Base-by-base conservation (phyloP, 352 stramenopile species). In the Pythium vanterpoolii region DNA sequence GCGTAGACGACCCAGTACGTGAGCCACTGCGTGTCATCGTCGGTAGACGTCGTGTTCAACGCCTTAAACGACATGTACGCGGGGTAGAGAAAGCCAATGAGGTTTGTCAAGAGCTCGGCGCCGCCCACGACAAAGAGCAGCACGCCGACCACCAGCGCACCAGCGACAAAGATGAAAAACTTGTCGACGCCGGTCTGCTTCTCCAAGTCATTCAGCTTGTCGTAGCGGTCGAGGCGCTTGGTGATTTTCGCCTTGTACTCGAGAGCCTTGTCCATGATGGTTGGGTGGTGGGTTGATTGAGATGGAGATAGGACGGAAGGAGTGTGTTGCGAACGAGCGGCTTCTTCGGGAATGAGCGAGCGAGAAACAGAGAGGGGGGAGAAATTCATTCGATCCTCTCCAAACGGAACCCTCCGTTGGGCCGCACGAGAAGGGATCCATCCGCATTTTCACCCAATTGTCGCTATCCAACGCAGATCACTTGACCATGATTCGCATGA, bases 1-100 rank as follows among this genome's bases (percentile, higher is more conserved):
- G 93, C 80, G 76, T 98, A 99, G 28, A 99, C 88, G 60, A 98
- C 89, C 87, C 87, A 96, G 74, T 96, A 96, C 16, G 85, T 93
- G 42, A 96, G 76, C 87, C 87, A 96, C 76, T 93, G 83, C 34
- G 84, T 95, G 74, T 95, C 85, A 39, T 95, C 86, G 9, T 75
- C 68, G 39, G 81, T 79, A 56, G 58, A 68, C 18, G 77, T 68
- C 52, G 82, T 90, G 71, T 82, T 90, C 16, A 95, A 83, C 42
- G 87, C 87, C 77, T 95, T 95, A 74, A 96, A 95, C 36, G 82
- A 93, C 75, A 81, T 77, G 73, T 95, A 96, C 45, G 84, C 85
- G 36, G 87, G 87, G 73, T 95, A 96, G 62, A 94, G 78, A 58
- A 96, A 93, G 49, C 86, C 86, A 59, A 95, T 79, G 36, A 95